These are phyloP conservation scores for Fusarium sublunatum DNA, from an alignment of 2,329 filamentous ascomycete genomes.

Conservation along the genomic window DNA sequence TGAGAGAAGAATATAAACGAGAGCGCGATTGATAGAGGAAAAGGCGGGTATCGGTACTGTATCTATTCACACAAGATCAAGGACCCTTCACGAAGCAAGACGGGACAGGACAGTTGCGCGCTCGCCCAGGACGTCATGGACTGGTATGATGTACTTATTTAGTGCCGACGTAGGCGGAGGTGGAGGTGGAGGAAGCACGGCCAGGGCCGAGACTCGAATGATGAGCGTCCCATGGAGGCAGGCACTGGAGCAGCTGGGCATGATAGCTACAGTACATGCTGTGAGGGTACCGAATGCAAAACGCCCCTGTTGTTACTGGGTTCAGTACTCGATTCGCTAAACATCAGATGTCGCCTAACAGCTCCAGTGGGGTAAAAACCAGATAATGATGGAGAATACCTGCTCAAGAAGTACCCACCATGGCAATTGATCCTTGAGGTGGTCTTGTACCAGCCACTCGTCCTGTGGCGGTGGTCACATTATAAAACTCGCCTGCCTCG, in stretches of 20 bases:
- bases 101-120: constrained; percentile 21
- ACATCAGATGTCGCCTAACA: background rate
- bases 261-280: constrained; percentile 11
- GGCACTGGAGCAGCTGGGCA: background rate
- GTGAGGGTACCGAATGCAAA: constrained; percentile 1
- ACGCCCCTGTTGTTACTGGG: constrained; percentile 3
- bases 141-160: constrained; percentile 36
- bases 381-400: background rate
- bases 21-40: constrained; percentile 5
- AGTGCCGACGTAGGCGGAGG: constrained; percentile 30
- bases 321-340: background rate
- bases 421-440: background rate
- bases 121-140: constrained; percentile 46
- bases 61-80: constrained; percentile 19
- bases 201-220: constrained; percentile 34
- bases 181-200: constrained; percentile 36
- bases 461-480: constrained; percentile 12
- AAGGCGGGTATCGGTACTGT: background rate
- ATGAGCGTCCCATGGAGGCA: constrained; percentile 11
- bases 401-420: constrained; percentile 1
- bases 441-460: background rate
- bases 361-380: constrained; percentile 2
- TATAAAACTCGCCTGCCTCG: constrained; percentile 4
- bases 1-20: constrained; percentile 6
- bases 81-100: constrained; percentile 16